Percentiles rank a stretch among this genome's conserved stretches.
Conservation (phyloP, 2,329 filamentous ascomycete genomes). For the Trichophyton rubrum region DNA sequence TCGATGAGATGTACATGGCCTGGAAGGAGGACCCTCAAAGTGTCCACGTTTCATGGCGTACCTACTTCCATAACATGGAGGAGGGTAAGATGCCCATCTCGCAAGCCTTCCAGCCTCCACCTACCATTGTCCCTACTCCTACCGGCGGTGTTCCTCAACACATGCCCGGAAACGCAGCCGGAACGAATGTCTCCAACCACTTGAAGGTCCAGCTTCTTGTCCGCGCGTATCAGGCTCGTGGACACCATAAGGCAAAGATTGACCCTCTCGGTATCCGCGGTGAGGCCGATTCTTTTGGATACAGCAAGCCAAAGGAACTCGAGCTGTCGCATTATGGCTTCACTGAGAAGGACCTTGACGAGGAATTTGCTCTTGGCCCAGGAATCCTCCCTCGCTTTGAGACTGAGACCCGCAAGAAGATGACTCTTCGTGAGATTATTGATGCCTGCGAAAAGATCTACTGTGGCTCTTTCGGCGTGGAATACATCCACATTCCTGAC, state of each 20-base stretch:
- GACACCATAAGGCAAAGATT: constrained; percentile 96
- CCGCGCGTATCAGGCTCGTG: constrained; percentile 92
- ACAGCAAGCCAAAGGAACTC: constrained; percentile 81
- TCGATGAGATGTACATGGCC: constrained; percentile 98
- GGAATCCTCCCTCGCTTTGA: constrained; percentile 93
- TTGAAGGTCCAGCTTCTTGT: constrained; percentile 96
- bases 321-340: constrained; percentile 91
- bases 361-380: constrained; percentile 81
- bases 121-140: constrained; percentile 74
- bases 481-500: constrained; percentile 98
- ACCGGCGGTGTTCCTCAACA: constrained; percentile 64
- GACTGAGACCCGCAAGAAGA: constrained; percentile 77
- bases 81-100: constrained; percentile 94
- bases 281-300: constrained; percentile 70
- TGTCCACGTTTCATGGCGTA: constrained; percentile 96
- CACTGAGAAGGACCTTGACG: constrained; percentile 82
- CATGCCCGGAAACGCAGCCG: constrained; percentile 54
- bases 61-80: constrained; percentile 99
- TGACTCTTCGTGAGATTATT: constrained; percentile 92
- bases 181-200: constrained; percentile 83
- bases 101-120: constrained; percentile 90
- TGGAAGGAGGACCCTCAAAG: constrained; percentile 91
- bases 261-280: constrained; percentile 90
- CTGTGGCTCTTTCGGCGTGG: constrained; percentile 91
- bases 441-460: constrained; percentile 89